Base-by-base conservation (phyloP, 2,329 filamentous ascomycete species). In the Zymoseptoria ardabiliae region DNA sequence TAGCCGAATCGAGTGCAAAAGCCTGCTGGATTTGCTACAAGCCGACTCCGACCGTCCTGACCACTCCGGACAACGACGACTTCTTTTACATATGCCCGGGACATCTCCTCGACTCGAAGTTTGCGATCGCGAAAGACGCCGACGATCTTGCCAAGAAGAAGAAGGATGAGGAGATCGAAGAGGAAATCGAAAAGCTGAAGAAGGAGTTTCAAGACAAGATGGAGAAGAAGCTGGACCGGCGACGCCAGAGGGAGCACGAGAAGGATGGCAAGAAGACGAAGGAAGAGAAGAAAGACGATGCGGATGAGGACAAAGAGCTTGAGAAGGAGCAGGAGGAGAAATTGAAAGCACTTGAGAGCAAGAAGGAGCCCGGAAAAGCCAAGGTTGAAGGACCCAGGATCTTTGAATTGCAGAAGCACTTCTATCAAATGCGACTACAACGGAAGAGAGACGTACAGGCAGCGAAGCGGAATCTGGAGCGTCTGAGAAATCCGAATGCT, bases 21-120 rank as follows among this genome's bases (percentile, higher is more conserved):
- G 81, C 90, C 54, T 99, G 94, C 75, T 88, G 91, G 74, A 85
- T 97, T 63, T 97, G 94, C 80, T 95, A 88, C 79, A 96, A 94
- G 75, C 88, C 89, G 8, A 91, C 87, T 60, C 85, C 87, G 6
- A 95, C 88, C 65, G 93, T 97, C 19, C 79, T 99, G 57, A 90
- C 96, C 66, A 95, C 91, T 8, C 84, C 89, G 0, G 91, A 95
- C 69, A 92, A 90, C 70, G 94, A 93, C 85, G 92, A 94, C 76
- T 67, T 69, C 64, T 97, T 99, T 78, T 97, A 95, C 72, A 84
- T 95, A 51, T 99, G 94, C 68, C 81, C 86, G 5, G 79, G 82
- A 30, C 94, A 99, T 74, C 78, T 97, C 8, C 90, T 88, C 69
- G 94, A 97, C 70, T 80, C 79, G 30, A 85, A 88, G 49, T 97